These are phyloP conservation scores for Magnaporthiopsis rhizophila DNA, from an alignment of 2,329 filamentous ascomycete species.

Conservation along the genomic window DNA sequence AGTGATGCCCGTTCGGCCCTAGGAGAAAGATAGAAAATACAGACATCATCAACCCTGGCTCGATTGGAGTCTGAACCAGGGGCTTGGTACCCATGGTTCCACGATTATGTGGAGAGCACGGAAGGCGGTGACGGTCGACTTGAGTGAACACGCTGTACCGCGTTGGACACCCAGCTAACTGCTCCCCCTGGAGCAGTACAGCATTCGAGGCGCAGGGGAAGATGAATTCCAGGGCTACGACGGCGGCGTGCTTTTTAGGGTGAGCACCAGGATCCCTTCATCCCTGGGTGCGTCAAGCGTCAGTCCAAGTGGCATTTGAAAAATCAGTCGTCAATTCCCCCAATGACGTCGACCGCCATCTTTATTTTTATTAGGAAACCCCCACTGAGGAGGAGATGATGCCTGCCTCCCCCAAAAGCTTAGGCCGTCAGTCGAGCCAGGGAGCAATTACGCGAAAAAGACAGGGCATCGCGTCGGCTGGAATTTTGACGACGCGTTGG, in stretches of 20 bases:
- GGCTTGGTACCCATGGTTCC: background rate
- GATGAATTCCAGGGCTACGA: background rate
- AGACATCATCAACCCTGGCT: background rate
- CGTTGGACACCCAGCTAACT: background rate
- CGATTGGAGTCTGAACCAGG: background rate
- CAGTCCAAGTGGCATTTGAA: too few relatives aligned
- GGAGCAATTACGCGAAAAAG: background rate
- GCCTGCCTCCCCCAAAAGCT: background rate
- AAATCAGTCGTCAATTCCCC: background rate
- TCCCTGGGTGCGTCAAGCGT: background rate
- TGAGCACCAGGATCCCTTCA: too few relatives aligned
- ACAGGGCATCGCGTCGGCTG: background rate
- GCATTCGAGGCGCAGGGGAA: background rate
- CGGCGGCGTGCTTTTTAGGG: background rate
- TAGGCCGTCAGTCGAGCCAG: background rate
- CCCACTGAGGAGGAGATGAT: background rate
- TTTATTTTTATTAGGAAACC: background rate
- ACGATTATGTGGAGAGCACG: background rate
- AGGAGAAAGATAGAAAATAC: too few relatives aligned
- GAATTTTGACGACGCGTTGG: background rate
- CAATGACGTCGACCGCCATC: background rate
- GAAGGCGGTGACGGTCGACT: background rate
- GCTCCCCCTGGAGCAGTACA: too few relatives aligned
- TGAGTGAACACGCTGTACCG: background rate
- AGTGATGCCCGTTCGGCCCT: too few relatives aligned